These are phyloP conservation scores for Bertia moriformis DNA, from an alignment of 2,329 filamentous ascomycete genomes.

Conservation along the genomic window DNA sequence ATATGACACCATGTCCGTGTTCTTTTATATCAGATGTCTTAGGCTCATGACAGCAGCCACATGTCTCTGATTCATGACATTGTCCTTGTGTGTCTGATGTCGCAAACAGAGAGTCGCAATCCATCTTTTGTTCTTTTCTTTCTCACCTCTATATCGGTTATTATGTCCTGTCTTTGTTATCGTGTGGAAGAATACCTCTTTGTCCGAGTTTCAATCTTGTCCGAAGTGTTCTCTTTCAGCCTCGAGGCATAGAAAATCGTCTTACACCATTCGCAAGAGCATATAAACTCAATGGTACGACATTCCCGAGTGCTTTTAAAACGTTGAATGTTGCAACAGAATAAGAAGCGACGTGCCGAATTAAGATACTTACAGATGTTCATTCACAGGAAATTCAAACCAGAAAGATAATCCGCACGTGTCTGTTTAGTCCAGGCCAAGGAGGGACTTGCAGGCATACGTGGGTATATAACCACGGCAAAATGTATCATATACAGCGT, in stretches of 20 bases:
- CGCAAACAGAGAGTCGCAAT: background rate
- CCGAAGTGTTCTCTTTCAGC: too few species aligned
- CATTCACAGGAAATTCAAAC: conserved; percentile 8
- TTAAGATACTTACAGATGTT: conserved; percentile 6
- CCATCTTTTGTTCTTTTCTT: background rate
- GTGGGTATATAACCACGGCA: conserved; percentile 5
- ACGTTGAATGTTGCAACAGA: too few species aligned
- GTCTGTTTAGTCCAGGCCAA: conserved; percentile 6
- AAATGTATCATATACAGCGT: conserved; percentile 6
- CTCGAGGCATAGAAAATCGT: too few species aligned
- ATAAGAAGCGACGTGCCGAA: conserved; percentile 6
- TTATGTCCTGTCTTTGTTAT: too few species aligned
- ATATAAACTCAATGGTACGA: too few species aligned
- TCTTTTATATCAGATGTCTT: background rate
- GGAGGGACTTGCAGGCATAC: conserved; percentile 5
- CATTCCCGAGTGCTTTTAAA: too few species aligned
- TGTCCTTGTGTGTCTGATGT: background rate
- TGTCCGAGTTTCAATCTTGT: too few species aligned
- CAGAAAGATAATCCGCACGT: conserved; percentile 7
- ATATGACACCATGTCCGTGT: too few species aligned
- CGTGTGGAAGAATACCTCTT: too few species aligned
- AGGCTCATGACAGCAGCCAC: background rate
- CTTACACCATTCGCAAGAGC: too few species aligned
- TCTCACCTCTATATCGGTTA: too few species aligned
- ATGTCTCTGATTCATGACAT: background rate